Conservation (phyloP, 2,329 filamentous ascomycete genomes). For the Monilinia laxa region DNA sequence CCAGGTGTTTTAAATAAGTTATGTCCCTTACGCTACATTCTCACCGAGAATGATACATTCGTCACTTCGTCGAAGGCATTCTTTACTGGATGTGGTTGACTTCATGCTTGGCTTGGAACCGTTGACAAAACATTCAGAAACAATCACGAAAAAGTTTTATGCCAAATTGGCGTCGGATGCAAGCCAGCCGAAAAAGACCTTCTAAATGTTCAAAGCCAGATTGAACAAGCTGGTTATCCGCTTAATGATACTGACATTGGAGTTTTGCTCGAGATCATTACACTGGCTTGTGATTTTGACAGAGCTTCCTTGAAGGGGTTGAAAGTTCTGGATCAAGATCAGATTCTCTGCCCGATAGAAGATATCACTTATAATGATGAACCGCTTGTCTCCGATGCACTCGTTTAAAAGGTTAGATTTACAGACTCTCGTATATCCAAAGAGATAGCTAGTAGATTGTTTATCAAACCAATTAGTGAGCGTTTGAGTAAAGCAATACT, state of each 20-base stretch:
- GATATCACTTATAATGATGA: slow-evolving; percentile 32
- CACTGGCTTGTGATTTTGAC: slow-evolving; percentile 27
- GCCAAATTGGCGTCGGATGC: slow-evolving; percentile 29
- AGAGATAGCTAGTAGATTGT: slow-evolving; percentile 23
- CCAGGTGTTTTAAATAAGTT: slow-evolving; percentile 24
- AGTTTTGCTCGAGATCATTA: slow-evolving; percentile 35
- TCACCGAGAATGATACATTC: slow-evolving; percentile 22
- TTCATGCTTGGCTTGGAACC: slow-evolving; percentile 33
- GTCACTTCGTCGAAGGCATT: slow-evolving; percentile 30
- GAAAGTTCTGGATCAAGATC: slow-evolving; percentile 30
- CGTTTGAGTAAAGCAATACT: slow-evolving; percentile 30
- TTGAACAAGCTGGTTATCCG: slow-evolving; percentile 27
- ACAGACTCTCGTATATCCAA: slow-evolving; percentile 33
- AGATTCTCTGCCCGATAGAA: slow-evolving; percentile 28
- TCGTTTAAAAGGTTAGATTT: slow-evolving; percentile 26
- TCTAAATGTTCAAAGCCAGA: slow-evolving; percentile 28
- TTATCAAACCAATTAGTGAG: slow-evolving; percentile 31
- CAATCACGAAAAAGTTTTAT: slow-evolving; percentile 29
- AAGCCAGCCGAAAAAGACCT: slow-evolving; percentile 30
- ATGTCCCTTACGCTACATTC: slow-evolving; percentile 27
- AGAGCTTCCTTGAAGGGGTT: slow-evolving; percentile 24
- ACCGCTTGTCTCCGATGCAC: background rate
- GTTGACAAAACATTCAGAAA: slow-evolving; percentile 32
- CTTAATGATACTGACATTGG: slow-evolving; percentile 31
- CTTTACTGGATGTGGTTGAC: slow-evolving; percentile 24